Evolutionary conservation across 2,329 filamentous ascomycete species (phyloP), one percentile per base, ranked within the genome.

Genomic region (Neonectria sp.): DNA sequence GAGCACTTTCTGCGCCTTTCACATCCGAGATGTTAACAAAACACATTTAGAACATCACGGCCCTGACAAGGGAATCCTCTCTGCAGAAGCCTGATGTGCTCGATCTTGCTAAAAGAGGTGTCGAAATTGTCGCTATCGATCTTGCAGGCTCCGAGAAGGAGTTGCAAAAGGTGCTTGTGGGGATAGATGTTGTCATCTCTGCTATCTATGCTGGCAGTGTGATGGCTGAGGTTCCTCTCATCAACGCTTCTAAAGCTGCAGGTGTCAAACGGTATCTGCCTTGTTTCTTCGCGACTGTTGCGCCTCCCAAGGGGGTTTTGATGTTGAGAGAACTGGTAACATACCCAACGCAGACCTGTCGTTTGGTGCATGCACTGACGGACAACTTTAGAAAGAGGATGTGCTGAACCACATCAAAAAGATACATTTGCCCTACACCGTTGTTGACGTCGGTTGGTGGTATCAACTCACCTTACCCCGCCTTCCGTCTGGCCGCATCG

Each of bases 361-460:
- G 29, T 31, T 31, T 31, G 4, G 29, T 8, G 3, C 29, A 31
- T 31, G 51, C 8, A n/a, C 49, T 67, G 31, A 60, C 7, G 29
- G 2, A 1, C 0, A 5, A 12, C 8, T n/a, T 0, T 15, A 77
- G 74, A 89, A 89, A 79, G 85, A 89, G 68, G 78, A 81, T 6
- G 80, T 89, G 1, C 81, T 86, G 63, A 81, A 86, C 65, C 82
- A 86, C 56, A 80, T 89, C 60, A 83, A 84, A 71, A 77, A 79
- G 37, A 71, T 85, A 0, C 75, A 79, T 37, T 79, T 90, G 0
- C 85, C 86, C 0, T 90, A 86, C 77, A 90, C 88, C 4, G 80
- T 86, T 73, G 83, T 90, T 51, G 87, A 90, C 71, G 82, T 88
- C 12, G 88, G 88, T 24, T 89, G 79, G 79, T 90, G 88, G 88